phyloP scores from a whole-genome alignment of 148 eudicot genomes.

The Camellia lanceoleosa region DNA sequence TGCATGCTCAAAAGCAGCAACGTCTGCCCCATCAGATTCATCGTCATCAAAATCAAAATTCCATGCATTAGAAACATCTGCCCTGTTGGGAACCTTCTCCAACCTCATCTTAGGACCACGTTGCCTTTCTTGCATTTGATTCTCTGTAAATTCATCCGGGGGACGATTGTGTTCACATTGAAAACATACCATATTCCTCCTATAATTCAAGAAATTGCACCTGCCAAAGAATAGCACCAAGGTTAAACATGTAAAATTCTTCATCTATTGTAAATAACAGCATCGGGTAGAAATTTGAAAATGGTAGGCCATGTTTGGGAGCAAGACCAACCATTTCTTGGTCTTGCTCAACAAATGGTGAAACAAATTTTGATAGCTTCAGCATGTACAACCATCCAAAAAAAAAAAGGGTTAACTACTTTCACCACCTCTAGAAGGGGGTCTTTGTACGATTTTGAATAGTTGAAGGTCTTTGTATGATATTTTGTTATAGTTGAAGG shows the following conservation, averaged over 20 bases:
- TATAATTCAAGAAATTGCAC: slow-evolving; percentile 91
- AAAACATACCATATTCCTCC: slow-evolving; percentile 85
- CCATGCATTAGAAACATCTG: slow-evolving; percentile 87
- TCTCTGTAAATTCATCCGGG: slow-evolving; percentile 70
- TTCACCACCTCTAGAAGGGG: no score
- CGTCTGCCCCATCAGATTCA: slow-evolving; percentile 98
- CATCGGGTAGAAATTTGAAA: not conserved
- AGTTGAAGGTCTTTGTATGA: no score
- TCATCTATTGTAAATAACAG: not conserved
- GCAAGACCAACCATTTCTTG: not conserved
- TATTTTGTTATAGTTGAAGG: no score
- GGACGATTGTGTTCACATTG: slow-evolving; percentile 95
- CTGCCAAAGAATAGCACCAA: slow-evolving; percentile 39
- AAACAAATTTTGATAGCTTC: not conserved
- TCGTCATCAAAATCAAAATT: slow-evolving; percentile 95
- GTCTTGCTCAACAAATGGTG: not conserved
- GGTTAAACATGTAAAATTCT: slow-evolving; percentile 6
- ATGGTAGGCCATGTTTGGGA: not conserved
- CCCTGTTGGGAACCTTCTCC: slow-evolving; percentile 45
- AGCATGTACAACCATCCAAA: not conserved
- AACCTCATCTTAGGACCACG: slow-evolving; percentile 37
- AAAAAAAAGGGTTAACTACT: no score
- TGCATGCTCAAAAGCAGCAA: slow-evolving; percentile 94
- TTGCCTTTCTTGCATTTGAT: slow-evolving; percentile 53
- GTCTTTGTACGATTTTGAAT: no score